Evolutionary conservation across 805 yeast genomes (phyloP), one percentile per base, ranked within the genome.

Genomic region (Ogataea pini): DNA sequence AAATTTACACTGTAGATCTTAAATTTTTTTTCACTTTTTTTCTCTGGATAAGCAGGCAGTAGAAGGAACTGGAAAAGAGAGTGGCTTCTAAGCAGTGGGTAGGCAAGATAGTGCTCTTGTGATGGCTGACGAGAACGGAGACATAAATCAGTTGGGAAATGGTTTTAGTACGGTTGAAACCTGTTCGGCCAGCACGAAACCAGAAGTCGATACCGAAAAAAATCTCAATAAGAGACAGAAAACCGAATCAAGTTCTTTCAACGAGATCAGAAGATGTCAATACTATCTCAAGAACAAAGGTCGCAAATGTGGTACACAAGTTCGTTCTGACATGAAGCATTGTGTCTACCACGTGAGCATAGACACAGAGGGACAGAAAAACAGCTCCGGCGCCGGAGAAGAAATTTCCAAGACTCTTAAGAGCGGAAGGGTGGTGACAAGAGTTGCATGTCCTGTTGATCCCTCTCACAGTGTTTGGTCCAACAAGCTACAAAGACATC

Each of bases 361-460:
- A 61, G 57, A 37, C 55, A 45, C 27, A 62, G 56, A 36, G 49
- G 42, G 47, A 47, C 48, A 13, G 44, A 27, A 57, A 46, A 33
- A 36, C 5, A n/a, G 14, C 7, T 9, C 22, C 13, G 34, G 37
- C n/a, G 34, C 24, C 48, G 48, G 45, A 29, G 34, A 44, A 47
- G 47, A 24, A 33, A 33, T 50, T 19, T 51, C 60, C 27, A 54
- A 51, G 38, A 27, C 33, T 5, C 47, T 52, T 10, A 57, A 57
- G 54, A 55, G 63, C 54, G 59, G 62, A 36, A 64, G 52, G 38
- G 63, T 49, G 22, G 65, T 62, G 24, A 61, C 60, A 5, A 67
- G 96, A 47, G 75, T 89, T 0, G 79, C 83, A 6, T 89, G 97
- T 67, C 89, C 96, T 0, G 61, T 84, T 24, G 96, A 89, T 63